Conservation (phyloP, 2,329 filamentous ascomycete genomes). For the Myrmaecium sp. region DNA sequence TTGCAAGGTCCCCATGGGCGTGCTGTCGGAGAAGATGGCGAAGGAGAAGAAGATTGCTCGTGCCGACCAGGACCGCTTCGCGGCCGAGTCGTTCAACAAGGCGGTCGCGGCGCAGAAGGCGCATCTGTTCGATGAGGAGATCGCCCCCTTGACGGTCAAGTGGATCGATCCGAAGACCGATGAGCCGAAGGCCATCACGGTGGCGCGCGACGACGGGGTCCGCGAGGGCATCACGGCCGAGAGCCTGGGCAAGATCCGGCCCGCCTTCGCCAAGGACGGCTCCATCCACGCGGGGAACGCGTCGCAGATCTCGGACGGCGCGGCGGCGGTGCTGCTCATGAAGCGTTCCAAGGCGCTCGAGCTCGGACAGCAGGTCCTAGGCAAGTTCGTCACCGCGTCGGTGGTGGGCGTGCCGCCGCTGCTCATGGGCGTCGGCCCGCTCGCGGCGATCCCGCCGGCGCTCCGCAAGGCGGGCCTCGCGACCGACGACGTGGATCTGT, state of each 20-base stretch:
- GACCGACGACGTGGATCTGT: slow-evolving; percentile 83
- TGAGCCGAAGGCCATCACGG: slow-evolving; percentile 67
- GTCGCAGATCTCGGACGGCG: slow-evolving; percentile 83
- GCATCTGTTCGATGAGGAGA: slow-evolving; percentile 88
- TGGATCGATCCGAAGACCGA: slow-evolving; percentile 82
- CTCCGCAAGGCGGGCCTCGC: slow-evolving; percentile 73
- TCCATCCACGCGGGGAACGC: slow-evolving; percentile 94
- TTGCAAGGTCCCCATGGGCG: slow-evolving; percentile 96
- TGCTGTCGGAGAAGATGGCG: slow-evolving; percentile 88
- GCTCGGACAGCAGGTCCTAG: slow-evolving; percentile 75
- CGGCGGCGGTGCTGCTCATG: slow-evolving; percentile 90
- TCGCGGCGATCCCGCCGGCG: slow-evolving; percentile 87
- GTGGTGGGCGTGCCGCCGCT: slow-evolving; percentile 81
- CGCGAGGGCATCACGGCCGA: slow-evolving; percentile 73
- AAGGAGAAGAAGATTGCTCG: slow-evolving; percentile 62
- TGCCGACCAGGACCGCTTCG: slow-evolving; percentile 73
- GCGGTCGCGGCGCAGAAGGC: slow-evolving; percentile 67
- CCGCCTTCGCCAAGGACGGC: slow-evolving; percentile 82
- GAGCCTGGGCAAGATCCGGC: slow-evolving; percentile 74
- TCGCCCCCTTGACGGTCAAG: slow-evolving; percentile 70
- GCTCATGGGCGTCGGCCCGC: slow-evolving; percentile 91
- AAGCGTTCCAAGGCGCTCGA: slow-evolving; percentile 77
- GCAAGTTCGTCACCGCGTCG: slow-evolving; percentile 77
- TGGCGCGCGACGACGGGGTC: slow-evolving; percentile 75
- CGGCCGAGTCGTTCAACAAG: slow-evolving; percentile 83